These are phyloP conservation scores for Eutypa lata DNA, from an alignment of 2,329 filamentous ascomycete genomes.

Conservation along the genomic window DNA sequence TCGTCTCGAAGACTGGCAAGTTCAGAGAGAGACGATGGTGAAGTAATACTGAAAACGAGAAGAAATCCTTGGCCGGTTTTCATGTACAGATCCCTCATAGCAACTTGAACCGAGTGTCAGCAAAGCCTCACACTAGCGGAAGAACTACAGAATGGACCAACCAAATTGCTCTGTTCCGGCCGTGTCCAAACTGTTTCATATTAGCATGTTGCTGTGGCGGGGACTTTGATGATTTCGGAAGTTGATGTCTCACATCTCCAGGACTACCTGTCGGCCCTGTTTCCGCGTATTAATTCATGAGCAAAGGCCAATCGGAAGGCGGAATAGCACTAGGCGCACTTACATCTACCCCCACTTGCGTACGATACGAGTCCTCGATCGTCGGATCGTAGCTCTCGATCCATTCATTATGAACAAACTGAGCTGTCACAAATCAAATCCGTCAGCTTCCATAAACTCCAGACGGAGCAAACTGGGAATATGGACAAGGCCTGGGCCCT, in stretches of 20 bases:
- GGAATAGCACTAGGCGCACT: slow-evolving; percentile 35
- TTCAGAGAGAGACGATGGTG: slow-evolving; percentile 77
- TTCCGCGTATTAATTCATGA: slow-evolving; percentile 27
- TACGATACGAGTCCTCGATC: slow-evolving; percentile 75
- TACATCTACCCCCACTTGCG: slow-evolving; percentile 79
- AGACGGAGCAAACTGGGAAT: not conserved
- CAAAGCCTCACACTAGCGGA: slow-evolving; percentile 1
- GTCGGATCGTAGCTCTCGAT: slow-evolving; percentile 84
- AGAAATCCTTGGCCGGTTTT: slow-evolving; percentile 90
- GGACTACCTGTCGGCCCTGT: slow-evolving; percentile 80
- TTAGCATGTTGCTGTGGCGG: slow-evolving; percentile 22
- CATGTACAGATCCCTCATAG: slow-evolving; percentile 83
- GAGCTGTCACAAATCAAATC: slow-evolving; percentile 52
- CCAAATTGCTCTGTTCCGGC: slow-evolving; percentile 92
- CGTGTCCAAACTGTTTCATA: slow-evolving; percentile 67
- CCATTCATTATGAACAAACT: slow-evolving; percentile 93
- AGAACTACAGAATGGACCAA: slow-evolving; percentile 43
- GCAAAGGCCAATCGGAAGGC: slow-evolving; percentile 11
- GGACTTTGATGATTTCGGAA: slow-evolving; percentile 16
- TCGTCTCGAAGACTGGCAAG: slow-evolving; percentile 79
- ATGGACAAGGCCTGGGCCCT: not conserved
- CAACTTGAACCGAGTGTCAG: slow-evolving; percentile 38
- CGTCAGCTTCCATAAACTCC: slow-evolving; percentile 7
- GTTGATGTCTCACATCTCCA: slow-evolving; percentile 71
- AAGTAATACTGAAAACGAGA: slow-evolving; percentile 89